These are phyloP conservation scores for Lactifluus piperatus DNA, from an alignment of 768 basidiomycete species.

Conservation along the genomic window DNA sequence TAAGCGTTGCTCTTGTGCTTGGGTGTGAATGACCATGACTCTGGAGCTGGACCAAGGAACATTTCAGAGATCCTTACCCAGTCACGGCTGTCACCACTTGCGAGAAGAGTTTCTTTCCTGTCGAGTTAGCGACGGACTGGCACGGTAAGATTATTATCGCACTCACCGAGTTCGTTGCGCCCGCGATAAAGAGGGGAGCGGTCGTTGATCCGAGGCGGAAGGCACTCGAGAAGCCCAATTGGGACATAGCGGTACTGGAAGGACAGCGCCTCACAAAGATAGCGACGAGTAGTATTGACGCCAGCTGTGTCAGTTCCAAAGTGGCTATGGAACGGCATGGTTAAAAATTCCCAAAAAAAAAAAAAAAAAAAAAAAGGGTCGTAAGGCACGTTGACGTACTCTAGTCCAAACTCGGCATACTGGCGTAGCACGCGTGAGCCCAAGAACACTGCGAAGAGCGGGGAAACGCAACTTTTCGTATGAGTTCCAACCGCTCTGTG, in stretches of 20 bases:
- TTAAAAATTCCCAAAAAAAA: conserved; percentile 3
- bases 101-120: conserved; percentile 66
- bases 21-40: conserved; percentile 76
- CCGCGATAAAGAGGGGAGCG: conserved; percentile 83
- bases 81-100: conserved; percentile 69
- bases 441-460: background rate
- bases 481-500: conserved; percentile 69
- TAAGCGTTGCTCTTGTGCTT: conserved; percentile 92
- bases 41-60: conserved; percentile 85
- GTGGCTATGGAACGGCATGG: conserved; percentile 38
- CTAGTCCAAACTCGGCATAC: conserved; percentile 84
- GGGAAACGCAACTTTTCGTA: conserved; percentile 49
- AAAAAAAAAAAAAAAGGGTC: background rate
- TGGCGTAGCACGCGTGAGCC: conserved; percentile 24
- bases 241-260: conserved; percentile 97
- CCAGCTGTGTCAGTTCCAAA: conserved; percentile 86
- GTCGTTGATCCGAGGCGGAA: conserved; percentile 83
- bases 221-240: conserved; percentile 77
- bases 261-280: conserved; percentile 89
- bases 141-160: background rate
- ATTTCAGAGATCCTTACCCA: conserved; percentile 95
- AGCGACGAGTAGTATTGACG: conserved; percentile 84
- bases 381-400: conserved; percentile 33
- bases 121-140: background rate
- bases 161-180: conserved; percentile 77